These are phyloP conservation scores for Antitrichia curtipendula DNA, from an alignment of 225 moss, liverwort and hornwort genomes.

Conservation along the genomic window DNA sequence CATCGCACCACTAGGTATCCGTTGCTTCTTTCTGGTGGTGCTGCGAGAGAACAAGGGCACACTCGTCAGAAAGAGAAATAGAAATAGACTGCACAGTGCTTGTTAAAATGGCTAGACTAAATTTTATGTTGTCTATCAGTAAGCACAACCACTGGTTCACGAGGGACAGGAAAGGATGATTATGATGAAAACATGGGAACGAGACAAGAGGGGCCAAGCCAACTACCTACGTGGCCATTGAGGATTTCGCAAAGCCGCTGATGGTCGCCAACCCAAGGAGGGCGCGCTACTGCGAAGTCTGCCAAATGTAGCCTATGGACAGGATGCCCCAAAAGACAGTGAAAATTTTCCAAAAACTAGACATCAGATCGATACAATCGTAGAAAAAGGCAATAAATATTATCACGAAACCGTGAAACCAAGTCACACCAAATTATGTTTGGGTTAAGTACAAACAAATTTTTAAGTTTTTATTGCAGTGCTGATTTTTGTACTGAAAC, in stretches of 20 bases:
- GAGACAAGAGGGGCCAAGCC: not conserved
- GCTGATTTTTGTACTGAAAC: not conserved
- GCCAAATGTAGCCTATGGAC: slow-evolving; percentile 25
- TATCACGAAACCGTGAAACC: not conserved
- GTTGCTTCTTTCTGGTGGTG: slow-evolving; percentile 46
- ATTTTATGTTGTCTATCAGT: not conserved
- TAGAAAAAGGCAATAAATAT: not conserved
- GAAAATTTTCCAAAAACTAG: not conserved
- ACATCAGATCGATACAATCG: not conserved
- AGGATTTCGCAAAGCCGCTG: slow-evolving; percentile 39
- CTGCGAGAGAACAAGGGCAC: slow-evolving; percentile 23
- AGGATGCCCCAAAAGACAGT: not conserved
- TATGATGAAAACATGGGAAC: not conserved
- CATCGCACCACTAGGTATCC: slow-evolving; percentile 82
- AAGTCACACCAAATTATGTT: not conserved
- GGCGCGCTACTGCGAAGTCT: slow-evolving; percentile 23
- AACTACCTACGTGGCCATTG: slow-evolving; percentile 64
- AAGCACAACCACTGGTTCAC: not conserved
- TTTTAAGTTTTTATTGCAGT: not conserved
- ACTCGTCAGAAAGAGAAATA: not conserved
- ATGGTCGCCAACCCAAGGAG: slow-evolving; percentile 62
- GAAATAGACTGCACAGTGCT: not conserved
- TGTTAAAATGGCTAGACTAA: not conserved
- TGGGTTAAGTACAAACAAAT: not conserved
- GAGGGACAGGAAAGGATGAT: not conserved